phyloP scores from a whole-genome alignment of 2,329 filamentous ascomycete species.

The Pestalotiopsis sp. region DNA sequence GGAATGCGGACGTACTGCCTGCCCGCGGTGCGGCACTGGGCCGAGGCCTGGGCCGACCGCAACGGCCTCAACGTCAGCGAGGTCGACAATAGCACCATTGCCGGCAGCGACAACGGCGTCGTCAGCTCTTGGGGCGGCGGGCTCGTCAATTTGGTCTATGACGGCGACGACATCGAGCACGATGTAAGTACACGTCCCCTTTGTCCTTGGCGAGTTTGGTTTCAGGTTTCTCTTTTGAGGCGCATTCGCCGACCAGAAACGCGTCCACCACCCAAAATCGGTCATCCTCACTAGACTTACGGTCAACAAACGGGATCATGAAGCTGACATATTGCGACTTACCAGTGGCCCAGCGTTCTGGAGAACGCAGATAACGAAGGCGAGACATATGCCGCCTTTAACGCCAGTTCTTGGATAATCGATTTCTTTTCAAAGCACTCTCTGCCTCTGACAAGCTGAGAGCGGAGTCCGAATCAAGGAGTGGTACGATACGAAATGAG shows the following conservation, averaged over 20 bases:
- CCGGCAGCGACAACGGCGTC: constrained; percentile 6
- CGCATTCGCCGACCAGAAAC: no score
- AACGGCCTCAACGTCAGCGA: constrained; percentile 20
- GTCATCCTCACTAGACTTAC: no score
- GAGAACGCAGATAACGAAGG: constrained; percentile 14
- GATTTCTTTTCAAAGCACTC: constrained; percentile 11
- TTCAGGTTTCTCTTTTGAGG: neutral
- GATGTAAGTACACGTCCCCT: neutral
- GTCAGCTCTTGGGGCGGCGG: constrained; percentile 4
- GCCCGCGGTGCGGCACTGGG: constrained; percentile 42
- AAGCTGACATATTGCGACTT: neutral
- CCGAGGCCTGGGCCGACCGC: constrained; percentile 36
- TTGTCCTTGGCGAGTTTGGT: neutral
- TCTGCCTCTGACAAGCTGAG: neutral
- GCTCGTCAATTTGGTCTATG: constrained; percentile 15
- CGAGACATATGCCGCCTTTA: constrained; percentile 4
- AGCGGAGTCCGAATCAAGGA: neutral
- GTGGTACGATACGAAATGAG: neutral
- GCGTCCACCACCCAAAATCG: no score
- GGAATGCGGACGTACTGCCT: constrained; percentile 38
- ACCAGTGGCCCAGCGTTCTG: constrained; percentile 13
- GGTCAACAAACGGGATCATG: neutral
- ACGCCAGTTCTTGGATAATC: constrained; percentile 13
- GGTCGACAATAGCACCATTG: constrained; percentile 7
- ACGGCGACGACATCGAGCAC: constrained; percentile 15